These are phyloP conservation scores for Artemisia tridentata DNA, from an alignment of 129 eudicot species.

Conservation along the genomic window DNA sequence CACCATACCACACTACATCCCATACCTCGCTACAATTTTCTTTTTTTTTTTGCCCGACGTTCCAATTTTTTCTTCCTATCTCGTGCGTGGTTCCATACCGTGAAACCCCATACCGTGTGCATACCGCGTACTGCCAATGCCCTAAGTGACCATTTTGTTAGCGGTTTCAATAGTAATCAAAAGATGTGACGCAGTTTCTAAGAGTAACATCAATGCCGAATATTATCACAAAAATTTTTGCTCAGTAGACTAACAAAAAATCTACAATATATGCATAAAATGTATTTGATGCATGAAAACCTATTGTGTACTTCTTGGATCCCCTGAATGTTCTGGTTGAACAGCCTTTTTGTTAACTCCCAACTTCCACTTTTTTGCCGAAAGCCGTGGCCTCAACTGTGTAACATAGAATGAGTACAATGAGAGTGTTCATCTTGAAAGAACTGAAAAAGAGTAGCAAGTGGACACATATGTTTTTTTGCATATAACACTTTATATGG, in stretches of 20 bases:
- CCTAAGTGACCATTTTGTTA: slow-evolving; percentile 16
- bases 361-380: slow-evolving; percentile 57
- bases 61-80: too few species aligned
- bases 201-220: slow-evolving; percentile 18
- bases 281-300: slow-evolving; percentile 15
- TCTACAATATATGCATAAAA: slow-evolving; percentile 34
- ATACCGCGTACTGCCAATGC: too few species aligned
- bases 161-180: slow-evolving; percentile 7
- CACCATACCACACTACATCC: too few species aligned
- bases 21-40: too few species aligned
- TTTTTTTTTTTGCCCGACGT: too few species aligned
- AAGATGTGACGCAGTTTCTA: not conserved
- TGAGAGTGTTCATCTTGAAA: not conserved
- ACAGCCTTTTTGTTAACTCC: slow-evolving; percentile 20
- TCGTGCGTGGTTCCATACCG: too few species aligned
- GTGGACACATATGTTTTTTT: not conserved
- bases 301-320: slow-evolving; percentile 30
- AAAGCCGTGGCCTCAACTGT: slow-evolving; percentile 73
- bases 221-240: slow-evolving; percentile 21
- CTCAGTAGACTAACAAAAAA: slow-evolving; percentile 12
- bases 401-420: slow-evolving; percentile 2
- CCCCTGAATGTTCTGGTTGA: slow-evolving; percentile 23
- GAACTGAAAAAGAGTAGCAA: not conserved
- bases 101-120: too few species aligned
- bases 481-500: too few species aligned